Evolutionary conservation across 164 flowering plant genomes (phyloP).

Genomic region (Vitis cinerea): DNA sequence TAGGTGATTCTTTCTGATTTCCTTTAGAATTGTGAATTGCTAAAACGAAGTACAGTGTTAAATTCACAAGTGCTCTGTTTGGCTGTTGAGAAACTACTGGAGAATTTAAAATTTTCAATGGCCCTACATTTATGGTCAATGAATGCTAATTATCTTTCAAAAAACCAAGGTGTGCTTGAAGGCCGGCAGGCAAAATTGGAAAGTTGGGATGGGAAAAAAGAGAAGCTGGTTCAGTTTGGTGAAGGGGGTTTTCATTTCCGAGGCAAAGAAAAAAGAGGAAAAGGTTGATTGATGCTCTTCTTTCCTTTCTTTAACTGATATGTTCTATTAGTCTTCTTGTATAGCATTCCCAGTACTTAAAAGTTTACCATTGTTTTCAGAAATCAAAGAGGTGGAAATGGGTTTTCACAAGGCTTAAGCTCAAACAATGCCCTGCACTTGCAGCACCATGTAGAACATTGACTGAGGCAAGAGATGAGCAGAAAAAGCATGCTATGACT

Average conservation of each 20-base stretch:
- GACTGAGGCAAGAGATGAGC: constrained; percentile 59
- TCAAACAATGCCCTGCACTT: constrained; percentile 35
- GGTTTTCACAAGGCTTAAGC: constrained; percentile 39
- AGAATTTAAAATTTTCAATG: not conserved
- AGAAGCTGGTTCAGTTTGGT: constrained; percentile 55
- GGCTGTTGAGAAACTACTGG: not conserved
- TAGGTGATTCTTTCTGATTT: not conserved
- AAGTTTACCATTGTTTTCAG: constrained; percentile 13
- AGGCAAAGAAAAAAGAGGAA: constrained; percentile 32
- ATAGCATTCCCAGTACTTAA: not conserved
- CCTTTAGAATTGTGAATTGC: not conserved
- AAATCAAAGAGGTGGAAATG: constrained; percentile 49
- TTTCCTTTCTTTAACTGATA: not conserved
- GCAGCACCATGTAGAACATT: constrained; percentile 37
- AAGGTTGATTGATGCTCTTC: constrained; percentile 32
- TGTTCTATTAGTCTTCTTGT: not conserved
- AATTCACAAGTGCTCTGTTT: not conserved
- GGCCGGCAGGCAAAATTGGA: not conserved
- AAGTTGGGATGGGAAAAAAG: constrained; percentile 49
- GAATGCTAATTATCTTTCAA: not conserved
- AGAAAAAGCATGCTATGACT: constrained; percentile 65
- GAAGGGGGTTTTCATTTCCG: constrained; percentile 50
- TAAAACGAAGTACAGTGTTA: not conserved
- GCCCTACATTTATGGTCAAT: not conserved
- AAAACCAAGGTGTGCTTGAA: not conserved